Conservation (phyloP, 2,329 filamentous ascomycete genomes). For the Tolypocladium tundrense region DNA sequence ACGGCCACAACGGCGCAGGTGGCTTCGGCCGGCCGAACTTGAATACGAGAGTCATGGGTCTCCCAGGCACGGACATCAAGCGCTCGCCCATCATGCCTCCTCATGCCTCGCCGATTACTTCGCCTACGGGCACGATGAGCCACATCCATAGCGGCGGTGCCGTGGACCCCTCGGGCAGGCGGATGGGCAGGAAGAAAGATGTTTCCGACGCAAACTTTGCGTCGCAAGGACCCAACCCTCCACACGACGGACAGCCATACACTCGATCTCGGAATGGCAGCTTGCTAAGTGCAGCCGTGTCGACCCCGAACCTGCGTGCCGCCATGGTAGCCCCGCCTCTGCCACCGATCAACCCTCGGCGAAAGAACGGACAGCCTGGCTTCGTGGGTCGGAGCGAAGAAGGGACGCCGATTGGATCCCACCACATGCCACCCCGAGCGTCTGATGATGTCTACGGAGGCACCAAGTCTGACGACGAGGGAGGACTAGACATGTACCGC, state of each 20-base stretch:
- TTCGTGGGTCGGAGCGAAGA: conserved; percentile 25
- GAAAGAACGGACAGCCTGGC: conserved; percentile 32
- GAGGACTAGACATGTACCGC: conserved; percentile 20
- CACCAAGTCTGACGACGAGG: conserved; percentile 29
- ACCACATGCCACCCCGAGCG: conserved; percentile 5
- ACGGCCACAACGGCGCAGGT: conserved; percentile 13
- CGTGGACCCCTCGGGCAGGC: conserved; percentile 16
- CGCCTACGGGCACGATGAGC: conserved; percentile 1
- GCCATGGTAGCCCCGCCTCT: conserved; percentile 34
- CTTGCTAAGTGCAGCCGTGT: conserved; percentile 18
- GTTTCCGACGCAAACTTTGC: conserved; percentile 36
- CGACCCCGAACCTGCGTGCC: conserved; percentile 26
- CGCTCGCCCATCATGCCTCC: neutral
- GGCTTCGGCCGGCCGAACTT: conserved; percentile 16
- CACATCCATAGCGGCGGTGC: conserved; percentile 2
- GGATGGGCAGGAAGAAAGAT: conserved; percentile 33
- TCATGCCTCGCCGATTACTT: neutral
- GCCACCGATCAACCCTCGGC: conserved; percentile 49
- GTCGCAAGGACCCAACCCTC: conserved; percentile 32
- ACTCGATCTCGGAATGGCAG: conserved; percentile 26
- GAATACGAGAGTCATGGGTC: conserved; percentile 33
- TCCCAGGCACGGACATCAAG: conserved; percentile 31
- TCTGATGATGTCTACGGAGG: conserved; percentile 2
- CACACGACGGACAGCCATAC: conserved; percentile 16
- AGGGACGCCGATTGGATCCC: conserved; percentile 11